Evolutionary conservation across 2,329 filamentous ascomycete genomes (phyloP).

Genomic region (Cercospora sojina): DNA sequence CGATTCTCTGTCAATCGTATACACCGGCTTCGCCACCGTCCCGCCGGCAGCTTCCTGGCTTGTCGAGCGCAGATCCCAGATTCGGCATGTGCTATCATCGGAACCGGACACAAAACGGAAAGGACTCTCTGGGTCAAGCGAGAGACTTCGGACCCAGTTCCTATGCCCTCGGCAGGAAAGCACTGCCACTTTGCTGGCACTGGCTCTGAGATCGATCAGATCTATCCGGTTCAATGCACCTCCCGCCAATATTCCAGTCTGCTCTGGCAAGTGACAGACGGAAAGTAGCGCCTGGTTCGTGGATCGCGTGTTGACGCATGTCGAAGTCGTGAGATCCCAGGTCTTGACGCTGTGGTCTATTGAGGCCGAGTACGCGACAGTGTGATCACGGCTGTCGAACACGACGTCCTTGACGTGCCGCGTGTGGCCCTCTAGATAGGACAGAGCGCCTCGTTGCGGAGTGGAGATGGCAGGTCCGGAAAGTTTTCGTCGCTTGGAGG

Average conservation of each 20-base stretch:
- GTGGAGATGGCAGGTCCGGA: constrained; percentile 46
- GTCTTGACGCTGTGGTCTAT: constrained; percentile 90
- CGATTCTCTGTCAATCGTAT: constrained; percentile 74
- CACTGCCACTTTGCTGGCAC: constrained; percentile 71
- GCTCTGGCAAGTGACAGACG: constrained; percentile 68
- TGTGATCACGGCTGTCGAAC: constrained; percentile 81
- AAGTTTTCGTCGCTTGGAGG: constrained; percentile 76
- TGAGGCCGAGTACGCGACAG: constrained; percentile 86
- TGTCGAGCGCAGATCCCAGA: constrained; percentile 86
- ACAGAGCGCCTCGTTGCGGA: constrained; percentile 74
- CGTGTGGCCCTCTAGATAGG: constrained; percentile 69
- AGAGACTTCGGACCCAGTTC: constrained; percentile 66
- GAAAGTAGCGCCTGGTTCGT: constrained; percentile 82
- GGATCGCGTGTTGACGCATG: constrained; percentile 76
- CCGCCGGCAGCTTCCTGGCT: constrained; percentile 48
- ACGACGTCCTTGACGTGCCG: constrained; percentile 73
- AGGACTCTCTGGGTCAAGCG: constrained; percentile 63
- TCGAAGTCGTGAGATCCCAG: constrained; percentile 80
- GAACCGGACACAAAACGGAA: constrained; percentile 79
- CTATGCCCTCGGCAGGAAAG: constrained; percentile 91
- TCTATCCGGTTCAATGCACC: constrained; percentile 85
- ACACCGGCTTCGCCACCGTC: constrained; percentile 67
- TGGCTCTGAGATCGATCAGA: constrained; percentile 84
- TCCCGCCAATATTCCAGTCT: constrained; percentile 67
- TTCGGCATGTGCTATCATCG: constrained; percentile 85